Evolutionary conservation across 495 filamentous ascomycete species (phyloP), one percentile per base, ranked within the genome.

Genomic region (Penicillium canariense): DNA sequence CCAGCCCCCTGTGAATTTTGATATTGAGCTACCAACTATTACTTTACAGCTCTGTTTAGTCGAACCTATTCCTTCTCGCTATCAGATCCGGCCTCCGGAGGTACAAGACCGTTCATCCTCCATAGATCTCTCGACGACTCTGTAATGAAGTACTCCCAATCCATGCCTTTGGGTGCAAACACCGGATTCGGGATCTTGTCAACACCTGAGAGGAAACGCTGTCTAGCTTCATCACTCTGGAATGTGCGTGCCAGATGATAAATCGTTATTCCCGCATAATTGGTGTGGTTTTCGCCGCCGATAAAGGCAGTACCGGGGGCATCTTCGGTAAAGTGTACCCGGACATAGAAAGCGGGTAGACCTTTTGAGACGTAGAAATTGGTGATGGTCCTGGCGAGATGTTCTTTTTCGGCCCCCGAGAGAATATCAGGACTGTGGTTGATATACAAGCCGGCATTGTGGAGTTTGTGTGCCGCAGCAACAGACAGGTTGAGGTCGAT

Each of bases 321-420:
- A 18, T 52, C 54, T 38, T 49, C 50, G 17, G 47, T 32, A 36
- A 49, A 61, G n/a, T 42, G 20, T 4, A 42, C 38, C n/a, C 54
- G 58, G 36, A 64, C 58, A n/a, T 64, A 64, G 45, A 66, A 66
- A 5, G 50, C 59, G 30, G 70, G 63, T 7, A 73, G 51, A 15
- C 68, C 66, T 39, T 47, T 11, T 4, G 18, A 42, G n/a, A 39
- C 38, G 28, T 63, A 61, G 22, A 58, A 6, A 2, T 48, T 35
- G 5, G 61, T 64, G 40, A 61, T 53, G 22, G 40, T 36, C 39
- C 61, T 35, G 38, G 54, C 57, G 6, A 64, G 38, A 22, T 36
- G 58, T 45, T 45, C 27, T 45, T 66, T 64, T 5, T 64, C 57
- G 14, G 34, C 30, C 14, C 25, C 38, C 5, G 38, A 42, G 11